Base-by-base conservation (phyloP, 2,329 filamentous ascomycete species). In the Exophiala bonariae region DNA sequence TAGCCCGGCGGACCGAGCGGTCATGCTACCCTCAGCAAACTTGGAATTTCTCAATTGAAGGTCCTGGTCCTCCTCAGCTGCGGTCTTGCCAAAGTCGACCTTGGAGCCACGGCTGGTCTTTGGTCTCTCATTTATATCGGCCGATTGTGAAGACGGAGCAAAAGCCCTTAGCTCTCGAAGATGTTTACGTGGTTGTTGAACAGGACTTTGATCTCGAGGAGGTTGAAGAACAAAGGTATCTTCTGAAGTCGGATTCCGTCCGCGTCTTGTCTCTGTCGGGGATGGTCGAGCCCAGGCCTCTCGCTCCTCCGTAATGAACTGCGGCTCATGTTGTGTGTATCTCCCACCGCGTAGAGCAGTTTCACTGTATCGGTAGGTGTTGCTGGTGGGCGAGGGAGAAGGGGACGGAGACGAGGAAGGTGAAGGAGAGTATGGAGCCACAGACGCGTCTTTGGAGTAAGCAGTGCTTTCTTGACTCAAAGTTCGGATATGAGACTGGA, bases 11-110 rank as follows among this genome's bases (percentile, higher is more conserved):
- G 57, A 59, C 34, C 87, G 83, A 66, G 95, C 88, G 61, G 85
- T 89, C 87, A 96, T 92, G 61, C 86, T 92, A 32, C 86, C 90
- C 69, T 96, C 90, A 30, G 79, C 67, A 56, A 86, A 86, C 44
- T 70, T 85, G 61, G 78, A 95, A 34, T 52, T 50, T 13, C 19
- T 4, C 6, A 14, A 18, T 34, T 5, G 32, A 8, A 34, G 14
- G n/a, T 14, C 13, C 17, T 14, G 32, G 17, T 34, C 32, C 7
- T 20, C 36, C 10, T 28, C 13, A 20, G 23, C 10, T 4, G 7
- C 13, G n/a, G 38, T 5, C 8, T 11, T 16, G 2, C n/a, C 17
- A 7, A 34, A 33, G 18, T 19, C 17, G 13, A 18, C 2, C 9
- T 33, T 28, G 5, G 20, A 5, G n/a, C 52, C 52, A 31, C 44